Evolutionary conservation across 331 rosid genomes (phyloP).

Genomic region (Pyracantha coccinea): DNA sequence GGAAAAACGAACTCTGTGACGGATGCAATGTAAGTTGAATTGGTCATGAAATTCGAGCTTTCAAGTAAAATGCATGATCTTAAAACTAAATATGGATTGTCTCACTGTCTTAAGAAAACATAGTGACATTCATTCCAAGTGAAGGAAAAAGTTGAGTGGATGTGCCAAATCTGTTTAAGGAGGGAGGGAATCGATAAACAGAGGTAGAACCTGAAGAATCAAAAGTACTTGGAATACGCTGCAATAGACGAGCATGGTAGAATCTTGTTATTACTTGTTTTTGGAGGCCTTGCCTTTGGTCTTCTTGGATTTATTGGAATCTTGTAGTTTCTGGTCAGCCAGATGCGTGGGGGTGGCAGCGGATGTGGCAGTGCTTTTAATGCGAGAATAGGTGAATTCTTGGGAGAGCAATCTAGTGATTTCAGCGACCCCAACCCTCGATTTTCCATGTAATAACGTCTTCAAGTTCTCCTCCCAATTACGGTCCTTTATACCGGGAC

Average conservation of each 20-base stretch:
- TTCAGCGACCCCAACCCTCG: conserved; percentile 49
- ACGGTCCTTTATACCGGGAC: conserved; percentile 58
- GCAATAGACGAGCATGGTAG: not conserved
- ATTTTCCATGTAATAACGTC: conserved; percentile 43
- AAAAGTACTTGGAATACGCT: not conserved
- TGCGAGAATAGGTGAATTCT: conserved; percentile 35
- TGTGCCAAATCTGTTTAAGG: not conserved
- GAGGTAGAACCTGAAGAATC: not conserved
- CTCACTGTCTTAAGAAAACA: no score
- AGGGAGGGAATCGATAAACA: not conserved
- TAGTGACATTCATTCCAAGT: not conserved
- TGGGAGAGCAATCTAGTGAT: conserved; percentile 51
- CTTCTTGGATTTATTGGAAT: conserved; percentile 1
- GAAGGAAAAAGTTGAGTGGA: not conserved
- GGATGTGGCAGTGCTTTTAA: conserved; percentile 10
- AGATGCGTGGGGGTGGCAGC: not conserved
- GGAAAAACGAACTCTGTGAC: no score
- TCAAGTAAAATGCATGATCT: no score
- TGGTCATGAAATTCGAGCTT: no score
- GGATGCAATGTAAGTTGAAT: no score
- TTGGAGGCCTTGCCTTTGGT: not conserved
- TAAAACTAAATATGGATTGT: no score
- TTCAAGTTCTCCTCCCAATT: conserved; percentile 71
- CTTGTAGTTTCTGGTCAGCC: not conserved
- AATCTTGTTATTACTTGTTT: not conserved